Evolutionary conservation across 768 basidiomycete species (phyloP), one percentile per base, ranked within the genome.

Genomic region (Leccinum longicurvipes): DNA sequence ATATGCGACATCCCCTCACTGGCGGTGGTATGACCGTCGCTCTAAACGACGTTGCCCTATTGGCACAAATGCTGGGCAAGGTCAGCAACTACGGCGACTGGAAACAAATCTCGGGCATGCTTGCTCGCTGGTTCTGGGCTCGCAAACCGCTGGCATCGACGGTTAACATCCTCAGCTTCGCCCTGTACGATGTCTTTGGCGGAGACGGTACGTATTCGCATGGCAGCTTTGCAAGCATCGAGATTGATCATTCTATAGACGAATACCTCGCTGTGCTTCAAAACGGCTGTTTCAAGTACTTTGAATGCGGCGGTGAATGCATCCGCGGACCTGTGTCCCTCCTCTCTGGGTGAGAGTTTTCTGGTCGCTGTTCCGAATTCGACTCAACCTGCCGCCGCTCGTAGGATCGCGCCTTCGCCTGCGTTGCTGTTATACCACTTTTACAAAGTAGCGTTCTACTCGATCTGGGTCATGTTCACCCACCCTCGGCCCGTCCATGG

Each of bases 11-110:
- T 71, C 97, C 97, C 2, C 79, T 99, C 21, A 99, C 97, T 0
- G 97, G 97, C 6, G 93, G 94, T 11, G 97, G 97, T 6, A 99
- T 99, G 97, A 95, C 94, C 0, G 96, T 98, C 36, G 94, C 93
- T 2, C 76, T 98, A 47, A 80, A 85, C 65, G 97, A 98, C 61
- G 88, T 89, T 5, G 87, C 93, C 14, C 61, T 90, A 29, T 78
- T 98, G 14, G 72, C 84, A 31, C 73, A 82, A 15, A 74, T 91
- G 56, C 75, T 97, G 1, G 74, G 73, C 1, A 61, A 76, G 24
- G 70, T 86, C 34, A 61, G 66, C 23, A 65, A 73, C 57, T 69
- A 74, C 41, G 64, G 69, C 9, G 74, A 86, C 61, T 86, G 84
- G 84, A 67, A 72, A 11, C 69, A 75, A 36, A 64, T 91, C 19